Evolutionary conservation across 2,329 filamentous ascomycete species (phyloP), one percentile per base, ranked within the genome.

Genomic region (Capronia americana): DNA sequence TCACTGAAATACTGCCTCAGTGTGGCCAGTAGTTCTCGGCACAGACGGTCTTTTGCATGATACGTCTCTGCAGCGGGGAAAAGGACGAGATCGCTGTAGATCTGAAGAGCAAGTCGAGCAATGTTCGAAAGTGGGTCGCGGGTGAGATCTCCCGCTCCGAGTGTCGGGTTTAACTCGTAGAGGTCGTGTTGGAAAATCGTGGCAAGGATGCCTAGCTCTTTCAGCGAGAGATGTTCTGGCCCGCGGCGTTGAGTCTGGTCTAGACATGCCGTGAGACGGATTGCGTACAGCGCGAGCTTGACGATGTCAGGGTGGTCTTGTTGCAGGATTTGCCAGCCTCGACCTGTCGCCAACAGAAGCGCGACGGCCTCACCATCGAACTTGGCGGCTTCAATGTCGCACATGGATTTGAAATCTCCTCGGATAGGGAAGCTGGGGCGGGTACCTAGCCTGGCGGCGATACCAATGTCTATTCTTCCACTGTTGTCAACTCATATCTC

Each of bases 1-100:
- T n/a, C 51, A 20, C 14, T 26, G 26, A 54, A 32, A 26, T 28
- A 54, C 17, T 30, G 26, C 28, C 26, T 54, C 26, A 54, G 17
- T 32, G 26, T 54, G 3, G 23, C 28, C 26, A 54, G 6, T 10
- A 54, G n/a, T 17, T 54, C 51, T 26, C 51, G 51, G n/a, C 51
- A 54, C 51, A 54, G 26, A 14, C 51, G 51, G 26, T 12, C 26
- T 24, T 54, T 54, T 3, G 51, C 51, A 7, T 30, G 51, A 30
- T 54, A 54, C 11, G 28, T 54, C 51, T 54, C 51, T 20, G 51
- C 51, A n/a, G 51, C 51, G 10, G 51, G 51, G 26, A 54, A 54
- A n/a, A 54, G 51, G 8, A 32, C 51, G 4, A 54, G 12, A 20
- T 54, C 51, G 51, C 51, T 32, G 51, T 54, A 54, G 51, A 54